Evolutionary conservation across 1,284 basidiomycete species (phyloP).

Genomic region (Cutaneotrichosporon sp.): DNA sequence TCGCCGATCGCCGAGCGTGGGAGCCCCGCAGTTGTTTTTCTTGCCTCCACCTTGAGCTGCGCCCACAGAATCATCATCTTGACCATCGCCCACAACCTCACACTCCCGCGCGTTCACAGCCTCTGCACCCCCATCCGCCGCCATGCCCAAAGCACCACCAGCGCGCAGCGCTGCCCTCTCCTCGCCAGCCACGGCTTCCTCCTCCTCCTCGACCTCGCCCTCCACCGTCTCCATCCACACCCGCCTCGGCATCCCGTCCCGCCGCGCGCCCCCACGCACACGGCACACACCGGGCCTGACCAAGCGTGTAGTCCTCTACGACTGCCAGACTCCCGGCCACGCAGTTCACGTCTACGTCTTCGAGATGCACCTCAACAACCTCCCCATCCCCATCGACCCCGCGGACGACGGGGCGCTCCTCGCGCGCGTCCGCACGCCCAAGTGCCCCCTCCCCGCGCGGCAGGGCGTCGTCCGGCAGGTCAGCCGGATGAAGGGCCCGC

Average conservation of each 20-base stretch:
- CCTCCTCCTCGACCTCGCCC: no score
- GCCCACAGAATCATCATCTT: background rate
- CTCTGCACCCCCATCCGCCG: no score
- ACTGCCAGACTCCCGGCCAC: constrained; percentile 3
- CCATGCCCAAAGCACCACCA: background rate
- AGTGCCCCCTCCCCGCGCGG: background rate
- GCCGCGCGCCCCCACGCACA: background rate
- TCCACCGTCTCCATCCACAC: background rate
- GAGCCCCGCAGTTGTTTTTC: background rate
- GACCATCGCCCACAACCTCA: background rate
- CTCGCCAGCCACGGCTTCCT: no score
- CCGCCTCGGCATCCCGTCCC: constrained; percentile 5
- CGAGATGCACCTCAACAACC: background rate
- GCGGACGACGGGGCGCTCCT: background rate
- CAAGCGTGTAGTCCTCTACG: background rate
- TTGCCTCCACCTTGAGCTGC: background rate
- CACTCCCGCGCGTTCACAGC: no score
- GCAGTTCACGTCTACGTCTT: background rate
- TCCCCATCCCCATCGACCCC: background rate
- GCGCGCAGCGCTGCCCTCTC: no score
- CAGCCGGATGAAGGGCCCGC: background rate
- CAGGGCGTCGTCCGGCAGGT: background rate
- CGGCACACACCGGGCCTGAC: background rate
- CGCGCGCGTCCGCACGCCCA: background rate
- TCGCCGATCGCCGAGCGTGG: background rate